Conservation (phyloP, 2,329 filamentous ascomycete genomes). For the Meredithiella fracta region DNA sequence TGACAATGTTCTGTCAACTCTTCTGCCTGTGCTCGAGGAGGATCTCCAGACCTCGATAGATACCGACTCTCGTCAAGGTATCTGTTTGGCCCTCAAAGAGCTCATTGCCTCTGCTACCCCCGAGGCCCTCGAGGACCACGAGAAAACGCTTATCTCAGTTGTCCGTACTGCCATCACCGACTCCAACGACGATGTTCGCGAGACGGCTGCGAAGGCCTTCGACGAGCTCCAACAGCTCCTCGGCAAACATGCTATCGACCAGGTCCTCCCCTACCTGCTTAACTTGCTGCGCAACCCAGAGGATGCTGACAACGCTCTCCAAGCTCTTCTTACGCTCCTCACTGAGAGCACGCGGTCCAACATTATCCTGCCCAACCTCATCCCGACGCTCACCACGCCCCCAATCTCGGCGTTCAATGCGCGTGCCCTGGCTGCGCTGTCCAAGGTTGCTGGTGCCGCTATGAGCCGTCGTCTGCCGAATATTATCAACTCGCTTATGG, state of each 20-base stretch:
- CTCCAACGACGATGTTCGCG: constrained; percentile 72
- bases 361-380: constrained; percentile 88
- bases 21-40: constrained; percentile 84
- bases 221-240: constrained; percentile 86
- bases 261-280: constrained; percentile 83
- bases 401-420: constrained; percentile 94
- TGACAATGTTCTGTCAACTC: constrained; percentile 72
- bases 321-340: constrained; percentile 80
- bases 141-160: constrained; percentile 87
- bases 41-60: constrained; percentile 78
- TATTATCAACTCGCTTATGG: constrained; percentile 87
- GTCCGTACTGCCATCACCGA: constrained; percentile 87
- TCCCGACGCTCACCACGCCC: constrained; percentile 77
- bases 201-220: constrained; percentile 92
- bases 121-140: constrained; percentile 82
- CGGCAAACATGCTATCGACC: constrained; percentile 86
- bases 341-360: constrained; percentile 89
- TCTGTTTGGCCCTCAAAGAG: constrained; percentile 89
- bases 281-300: constrained; percentile 73
- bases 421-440: constrained; percentile 78
- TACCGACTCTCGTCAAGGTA: constrained; percentile 86
- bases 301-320: constrained; percentile 79
- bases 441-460: constrained; percentile 73
- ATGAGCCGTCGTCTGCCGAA: constrained; percentile 82
- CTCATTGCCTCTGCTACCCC: constrained; percentile 77